Evolutionary conservation across 495 filamentous ascomycete genomes (phyloP), one percentile per base, ranked within the genome.

Genomic region (Podospora anserina): DNA sequence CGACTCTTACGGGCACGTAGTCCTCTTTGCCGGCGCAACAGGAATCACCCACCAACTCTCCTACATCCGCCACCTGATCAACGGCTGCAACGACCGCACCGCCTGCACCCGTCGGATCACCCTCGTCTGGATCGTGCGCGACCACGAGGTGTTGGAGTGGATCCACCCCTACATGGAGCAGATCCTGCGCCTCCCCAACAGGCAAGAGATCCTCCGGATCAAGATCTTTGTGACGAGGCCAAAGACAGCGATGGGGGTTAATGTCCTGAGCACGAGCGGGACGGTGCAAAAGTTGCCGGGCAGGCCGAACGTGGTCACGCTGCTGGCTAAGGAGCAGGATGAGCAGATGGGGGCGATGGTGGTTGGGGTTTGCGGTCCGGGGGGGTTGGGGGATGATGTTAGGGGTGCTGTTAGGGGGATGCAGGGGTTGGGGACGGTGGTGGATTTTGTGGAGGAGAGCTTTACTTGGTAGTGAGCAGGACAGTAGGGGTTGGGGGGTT

Each of bases 11-110:
- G 93, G 95, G 59, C 93, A 93, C 55, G 88, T 89, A 54, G 85
- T 99, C 66, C 88, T 99, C 69, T 92, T 97, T 73, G 93, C 93
- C 59, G 95, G 93, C 68, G 92, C 94, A 66, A 90, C 93, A 13
- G 95, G 95, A 65, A 97, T 99, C 80, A 96, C 95, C 0, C 94
- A 97, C 77, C 91, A 95, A 76, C 87, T 98, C 26, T 91, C 92
- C n/a, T 94, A 93, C 75, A 82, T 97, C 44, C 90, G 89, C 32
- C 90, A 92, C 62, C 83, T 98, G 9, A 86, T 97, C 66, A 80
- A 88, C 26, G 90, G 88, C 15, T 91, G 88, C 79, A 86, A 87
- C 66, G 84, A 90, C 5, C 87, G 89, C 63, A 93, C 87, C 18
- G 87, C 90, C 49, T 94, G 94, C 2, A 91, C 92, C 5, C 90